Evolutionary conservation across 148 eudicot genomes (phyloP).

Genomic region (Heliamphora exappendiculata): DNA sequence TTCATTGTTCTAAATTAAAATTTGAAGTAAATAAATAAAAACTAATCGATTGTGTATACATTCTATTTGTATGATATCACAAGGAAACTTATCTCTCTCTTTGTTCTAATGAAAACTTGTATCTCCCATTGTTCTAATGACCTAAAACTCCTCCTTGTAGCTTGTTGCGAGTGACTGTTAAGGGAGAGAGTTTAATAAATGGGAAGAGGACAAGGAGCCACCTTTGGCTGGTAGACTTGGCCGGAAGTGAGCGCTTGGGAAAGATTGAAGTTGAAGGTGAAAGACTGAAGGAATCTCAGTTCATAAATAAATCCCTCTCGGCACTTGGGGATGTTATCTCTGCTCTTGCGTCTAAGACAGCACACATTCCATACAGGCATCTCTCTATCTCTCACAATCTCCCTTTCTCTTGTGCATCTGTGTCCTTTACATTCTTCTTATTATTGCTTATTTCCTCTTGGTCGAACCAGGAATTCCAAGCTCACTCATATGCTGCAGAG

Average conservation of each 20-base stretch:
- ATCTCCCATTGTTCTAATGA: not conserved
- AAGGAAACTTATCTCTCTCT: too few species aligned
- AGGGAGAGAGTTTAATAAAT: conserved; percentile 58
- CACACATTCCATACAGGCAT: conserved; percentile 86
- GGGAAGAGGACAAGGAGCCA: conserved; percentile 80
- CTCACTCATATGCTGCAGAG: conserved; percentile 97
- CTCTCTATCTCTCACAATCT: conserved; percentile 4
- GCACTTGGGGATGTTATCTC: conserved; percentile 96
- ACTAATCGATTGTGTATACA: too few species aligned
- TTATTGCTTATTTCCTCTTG: conserved; percentile 4
- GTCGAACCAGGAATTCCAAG: conserved; percentile 68
- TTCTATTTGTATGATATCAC: not conserved
- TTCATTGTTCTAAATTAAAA: too few species aligned
- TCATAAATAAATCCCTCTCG: conserved; percentile 87
- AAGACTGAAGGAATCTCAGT: conserved; percentile 92
- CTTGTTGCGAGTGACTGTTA: conserved; percentile 76
- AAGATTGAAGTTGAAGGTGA: conserved; percentile 95
- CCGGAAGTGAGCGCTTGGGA: conserved; percentile 93
- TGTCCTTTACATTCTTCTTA: conserved; percentile 8
- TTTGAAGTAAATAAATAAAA: too few species aligned
- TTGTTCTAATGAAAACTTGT: too few species aligned
- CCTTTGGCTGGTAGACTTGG: conserved; percentile 96
- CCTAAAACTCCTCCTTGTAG: conserved; percentile 29
- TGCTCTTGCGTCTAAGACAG: conserved; percentile 84
- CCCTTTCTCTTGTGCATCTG: not conserved